Evolutionary conservation across 1,284 basidiomycete genomes (phyloP).

Genomic region (Lignosus rhinocerotis): DNA sequence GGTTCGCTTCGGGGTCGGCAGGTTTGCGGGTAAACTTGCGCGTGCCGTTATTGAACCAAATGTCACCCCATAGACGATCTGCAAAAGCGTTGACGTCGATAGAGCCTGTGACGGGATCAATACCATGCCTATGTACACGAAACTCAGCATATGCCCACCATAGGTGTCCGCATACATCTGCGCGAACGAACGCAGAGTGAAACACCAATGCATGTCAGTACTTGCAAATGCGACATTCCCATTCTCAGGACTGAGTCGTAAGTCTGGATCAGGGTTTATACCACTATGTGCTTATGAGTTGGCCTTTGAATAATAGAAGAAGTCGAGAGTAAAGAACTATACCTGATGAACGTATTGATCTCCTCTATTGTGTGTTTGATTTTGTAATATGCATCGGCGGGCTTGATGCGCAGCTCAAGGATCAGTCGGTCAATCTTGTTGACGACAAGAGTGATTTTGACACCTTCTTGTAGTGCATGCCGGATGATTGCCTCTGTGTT

Average conservation of each 20-base stretch:
- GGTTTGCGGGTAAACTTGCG: conserved; percentile 91
- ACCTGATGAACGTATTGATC: conserved; percentile 95
- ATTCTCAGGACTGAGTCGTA: conserved; percentile 88
- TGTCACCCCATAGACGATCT: conserved; percentile 95
- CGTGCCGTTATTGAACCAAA: conserved; percentile 85
- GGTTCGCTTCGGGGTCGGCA: conserved; percentile 76
- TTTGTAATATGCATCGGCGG: conserved; percentile 97
- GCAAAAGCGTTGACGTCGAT: conserved; percentile 74
- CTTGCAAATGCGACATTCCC: conserved; percentile 98
- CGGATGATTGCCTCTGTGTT: conserved; percentile 86
- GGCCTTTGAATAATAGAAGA: neutral
- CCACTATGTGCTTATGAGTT: conserved; percentile 47
- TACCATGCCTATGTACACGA: conserved; percentile 1
- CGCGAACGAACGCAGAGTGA: conserved; percentile 93
- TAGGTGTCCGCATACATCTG: conserved; percentile 95
- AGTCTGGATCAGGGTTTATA: conserved; percentile 85
- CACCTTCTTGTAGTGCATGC: conserved; percentile 84
- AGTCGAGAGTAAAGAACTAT: conserved; percentile 22
- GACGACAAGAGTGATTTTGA: conserved; percentile 92
- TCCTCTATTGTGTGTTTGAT: conserved; percentile 99
- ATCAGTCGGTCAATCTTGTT: conserved; percentile 99
- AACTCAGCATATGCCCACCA: conserved; percentile 41
- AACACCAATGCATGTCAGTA: conserved; percentile 97
- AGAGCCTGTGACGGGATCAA: conserved; percentile 40
- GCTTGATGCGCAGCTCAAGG: conserved; percentile 94